Evolutionary conservation across 257 asterid species (phyloP), one percentile per base, ranked within the genome.

Genomic region (Gentiana dahurica): DNA sequence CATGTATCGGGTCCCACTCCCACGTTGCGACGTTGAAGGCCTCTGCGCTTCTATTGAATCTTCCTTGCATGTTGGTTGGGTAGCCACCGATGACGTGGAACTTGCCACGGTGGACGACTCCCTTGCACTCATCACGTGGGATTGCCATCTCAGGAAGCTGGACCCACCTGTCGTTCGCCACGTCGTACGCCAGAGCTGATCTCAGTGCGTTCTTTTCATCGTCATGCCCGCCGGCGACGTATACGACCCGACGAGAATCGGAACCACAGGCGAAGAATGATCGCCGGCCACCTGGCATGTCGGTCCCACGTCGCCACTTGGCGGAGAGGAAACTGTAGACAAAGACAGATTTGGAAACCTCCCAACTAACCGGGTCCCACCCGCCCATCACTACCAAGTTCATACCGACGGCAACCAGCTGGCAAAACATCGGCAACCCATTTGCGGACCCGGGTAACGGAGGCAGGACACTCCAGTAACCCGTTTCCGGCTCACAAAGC

Each of bases 151-250:
- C 91, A 3, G 90, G 87, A 63, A 85, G 3, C 0, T 1, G 12
- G 8, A 41, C 49, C 95, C 97, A 89, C 56, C 49, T 52, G 50
- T 83, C 77, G 0, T 32, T 9, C 8, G 37, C 64, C 77, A 83
- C 83, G 62, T 85, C 84, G 35, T 89, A 89, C 38, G 78, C 78
- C 74, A 81, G 13, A 1, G 87, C 87, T 1, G 91, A 82, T n/a
- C 51, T 73, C 61, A 89, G 34, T 0, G 97, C 94, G 39, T 80
- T 68, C 64, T 85, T 88, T 37, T 77, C 87, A 4, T 54, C 55
- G 50, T 85, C 95, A 59, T 89, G 97, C 0, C 97, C 97, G 0
- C 97, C 97, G 2, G 91, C 94, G 6, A 89, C 82, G 34, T 66
- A 77, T 51, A 85, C 89, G 60, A 47, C 78, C 45, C 75, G 64